phyloP scores from a whole-genome alignment of 257 asterid genomes.

The Solanum ossicruentum region DNA sequence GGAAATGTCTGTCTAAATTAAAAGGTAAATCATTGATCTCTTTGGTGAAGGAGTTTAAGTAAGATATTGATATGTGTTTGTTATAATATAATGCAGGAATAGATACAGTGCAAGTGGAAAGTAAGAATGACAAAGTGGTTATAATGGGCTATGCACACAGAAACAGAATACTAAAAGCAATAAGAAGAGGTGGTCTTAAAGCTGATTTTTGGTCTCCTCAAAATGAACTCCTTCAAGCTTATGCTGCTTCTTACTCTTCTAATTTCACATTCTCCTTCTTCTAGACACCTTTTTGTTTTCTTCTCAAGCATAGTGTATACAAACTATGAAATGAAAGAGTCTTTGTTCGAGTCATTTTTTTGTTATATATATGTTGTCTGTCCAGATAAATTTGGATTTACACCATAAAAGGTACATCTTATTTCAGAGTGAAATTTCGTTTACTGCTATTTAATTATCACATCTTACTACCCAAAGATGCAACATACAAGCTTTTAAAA shows the following conservation, averaged over 20 bases:
- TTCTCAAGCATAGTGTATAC: background rate
- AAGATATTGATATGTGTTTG: background rate
- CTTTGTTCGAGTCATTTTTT: background rate
- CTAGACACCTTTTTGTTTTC: background rate
- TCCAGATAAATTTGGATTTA: background rate
- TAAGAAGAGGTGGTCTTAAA: constrained; percentile 29
- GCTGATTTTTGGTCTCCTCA: constrained; percentile 48
- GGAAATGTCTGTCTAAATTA: constrained; percentile 36
- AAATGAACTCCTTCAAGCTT: constrained; percentile 32
- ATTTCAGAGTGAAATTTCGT: too few relatives aligned
- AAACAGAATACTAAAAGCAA: constrained; percentile 39
- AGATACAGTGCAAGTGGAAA: constrained; percentile 39
- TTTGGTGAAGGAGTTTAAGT: too few relatives aligned
- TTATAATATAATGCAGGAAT: constrained; percentile 4
- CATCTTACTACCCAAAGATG: too few relatives aligned
- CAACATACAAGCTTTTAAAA: too few relatives aligned
- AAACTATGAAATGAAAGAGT: background rate
- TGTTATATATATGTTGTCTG: background rate
- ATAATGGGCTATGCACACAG: constrained; percentile 29
- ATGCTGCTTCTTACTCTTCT: constrained; percentile 22
- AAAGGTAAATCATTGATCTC: constrained; percentile 1
- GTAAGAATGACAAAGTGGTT: constrained; percentile 22
- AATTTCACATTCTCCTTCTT: constrained; percentile 7
- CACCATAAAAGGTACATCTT: too few relatives aligned
- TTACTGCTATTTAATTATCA: too few relatives aligned